A percentile compares a stretch with the other conserved stretches of the same genome.
Conservation (phyloP, 2,329 filamentous ascomycete species). For the Aspergillus proliferans region DNA sequence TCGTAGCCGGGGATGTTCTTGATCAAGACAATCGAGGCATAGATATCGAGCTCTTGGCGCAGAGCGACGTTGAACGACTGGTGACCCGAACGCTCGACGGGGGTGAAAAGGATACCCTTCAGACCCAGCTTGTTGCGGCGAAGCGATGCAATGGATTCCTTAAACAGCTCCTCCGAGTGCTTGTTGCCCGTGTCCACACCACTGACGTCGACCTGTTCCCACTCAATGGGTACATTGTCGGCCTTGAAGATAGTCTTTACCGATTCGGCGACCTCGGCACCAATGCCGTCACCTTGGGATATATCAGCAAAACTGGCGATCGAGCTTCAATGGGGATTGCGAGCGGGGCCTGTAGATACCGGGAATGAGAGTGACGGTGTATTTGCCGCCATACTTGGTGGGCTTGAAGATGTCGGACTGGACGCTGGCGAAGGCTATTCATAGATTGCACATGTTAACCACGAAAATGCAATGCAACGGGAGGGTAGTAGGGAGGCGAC, state of each 20-base stretch:
- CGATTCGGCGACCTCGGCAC: constrained; percentile 93
- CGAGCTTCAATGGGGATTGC: not conserved
- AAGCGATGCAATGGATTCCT: constrained; percentile 88
- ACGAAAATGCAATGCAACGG: constrained; percentile 5
- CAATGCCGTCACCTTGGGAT: constrained; percentile 75
- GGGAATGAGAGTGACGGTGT: constrained; percentile 96
- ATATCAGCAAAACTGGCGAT: constrained; percentile 10
- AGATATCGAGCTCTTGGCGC: constrained; percentile 98
- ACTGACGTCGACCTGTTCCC: constrained; percentile 96
- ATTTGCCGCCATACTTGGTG: constrained; percentile 98
- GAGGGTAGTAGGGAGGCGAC: constrained; percentile 19
- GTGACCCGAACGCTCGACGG: constrained; percentile 92
- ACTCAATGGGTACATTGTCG: constrained; percentile 96
- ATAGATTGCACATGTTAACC: constrained; percentile 15
- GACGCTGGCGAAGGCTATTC: constrained; percentile 64
- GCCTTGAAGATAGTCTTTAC: constrained; percentile 99
- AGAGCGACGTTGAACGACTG: constrained; percentile 99
- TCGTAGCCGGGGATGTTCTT: constrained; percentile 99
- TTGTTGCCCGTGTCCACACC: constrained; percentile 80
- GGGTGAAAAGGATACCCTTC: constrained; percentile 98
- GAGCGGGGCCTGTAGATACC: constrained; percentile 46
- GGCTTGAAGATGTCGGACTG: constrained; percentile 98
- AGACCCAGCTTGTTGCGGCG: constrained; percentile 98
- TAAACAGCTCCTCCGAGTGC: constrained; percentile 90
- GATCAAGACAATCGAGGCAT: constrained; percentile 94